These are phyloP conservation scores for Batkoa obscura DNA, from an alignment of 371 early-diverging fungal species.

Conservation along the genomic window DNA sequence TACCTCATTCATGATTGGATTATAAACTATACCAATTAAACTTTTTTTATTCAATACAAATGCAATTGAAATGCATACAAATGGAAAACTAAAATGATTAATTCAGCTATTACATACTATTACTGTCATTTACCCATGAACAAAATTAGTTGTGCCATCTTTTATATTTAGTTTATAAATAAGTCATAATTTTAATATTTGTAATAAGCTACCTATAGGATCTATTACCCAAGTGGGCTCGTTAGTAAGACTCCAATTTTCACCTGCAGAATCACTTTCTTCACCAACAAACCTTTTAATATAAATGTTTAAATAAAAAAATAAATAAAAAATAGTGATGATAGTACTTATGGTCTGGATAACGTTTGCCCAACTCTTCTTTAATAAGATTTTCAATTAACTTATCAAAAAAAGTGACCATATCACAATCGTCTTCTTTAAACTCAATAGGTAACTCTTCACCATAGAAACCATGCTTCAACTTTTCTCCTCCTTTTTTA, in stretches of 20 bases:
- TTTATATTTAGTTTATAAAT: not conserved
- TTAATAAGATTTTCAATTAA: constrained; percentile 55
- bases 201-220: constrained; percentile 40
- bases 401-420: constrained; percentile 70
- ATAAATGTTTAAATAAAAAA: not conserved
- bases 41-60: constrained; percentile 48
- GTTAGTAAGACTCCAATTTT: constrained; percentile 36
- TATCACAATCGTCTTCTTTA: constrained; percentile 52
- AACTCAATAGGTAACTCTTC: constrained; percentile 8
- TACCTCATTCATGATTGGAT: constrained; percentile 69
- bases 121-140: constrained; percentile 37
- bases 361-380: constrained; percentile 26
- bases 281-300: constrained; percentile 67
- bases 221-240: constrained; percentile 84
- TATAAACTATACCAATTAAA: constrained; percentile 76
- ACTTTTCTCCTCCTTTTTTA: too few species aligned
- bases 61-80: constrained; percentile 69
- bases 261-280: constrained; percentile 47
- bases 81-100: constrained; percentile 41
- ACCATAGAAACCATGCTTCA: constrained; percentile 4
- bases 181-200: not conserved
- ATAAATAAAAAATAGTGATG: not conserved
- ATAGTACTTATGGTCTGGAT: constrained; percentile 39
- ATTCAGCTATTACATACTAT: not conserved
- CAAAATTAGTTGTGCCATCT: constrained; percentile 84